These are phyloP conservation scores for Dalechampia spathulata DNA, from an alignment of 441 rosid genomes.

Conservation along the genomic window DNA sequence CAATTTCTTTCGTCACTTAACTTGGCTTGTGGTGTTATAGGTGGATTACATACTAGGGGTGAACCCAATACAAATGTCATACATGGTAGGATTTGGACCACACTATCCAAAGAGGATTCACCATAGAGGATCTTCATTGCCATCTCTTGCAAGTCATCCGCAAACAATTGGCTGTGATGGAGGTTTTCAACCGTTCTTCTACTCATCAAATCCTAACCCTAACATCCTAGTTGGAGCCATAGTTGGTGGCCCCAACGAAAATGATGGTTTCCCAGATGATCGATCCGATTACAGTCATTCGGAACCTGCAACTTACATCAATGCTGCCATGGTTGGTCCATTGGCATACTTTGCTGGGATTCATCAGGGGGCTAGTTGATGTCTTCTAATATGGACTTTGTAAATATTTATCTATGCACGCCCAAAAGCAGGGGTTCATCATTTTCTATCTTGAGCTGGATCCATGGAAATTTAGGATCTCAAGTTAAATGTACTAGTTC, in stretches of 20 bases:
- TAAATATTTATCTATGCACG: background rate
- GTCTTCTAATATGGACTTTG: background rate
- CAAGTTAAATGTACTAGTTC: background rate
- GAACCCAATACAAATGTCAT: conserved; percentile 66
- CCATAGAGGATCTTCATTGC: conserved; percentile 76
- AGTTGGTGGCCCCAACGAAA: conserved; percentile 72
- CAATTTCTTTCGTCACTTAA: too few relatives aligned
- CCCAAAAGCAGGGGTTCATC: background rate
- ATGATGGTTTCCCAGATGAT: conserved; percentile 56
- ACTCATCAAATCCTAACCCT: conserved; percentile 54
- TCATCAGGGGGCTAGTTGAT: background rate
- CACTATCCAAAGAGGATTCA: conserved; percentile 61
- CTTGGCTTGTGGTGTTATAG: conserved; percentile 15
- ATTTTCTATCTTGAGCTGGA: background rate
- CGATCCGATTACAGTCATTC: conserved; percentile 59
- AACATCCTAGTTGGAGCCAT: conserved; percentile 65
- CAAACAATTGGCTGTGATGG: conserved; percentile 50
- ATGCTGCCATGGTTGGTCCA: conserved; percentile 72
- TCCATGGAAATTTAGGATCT: background rate
- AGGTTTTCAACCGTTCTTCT: conserved; percentile 49
- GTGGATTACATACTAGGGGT: conserved; percentile 66
- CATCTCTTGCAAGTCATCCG: conserved; percentile 38
- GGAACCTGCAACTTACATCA: conserved; percentile 75
- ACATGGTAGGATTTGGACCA: conserved; percentile 79
- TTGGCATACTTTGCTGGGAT: conserved; percentile 54